A percentile compares a stretch with the other conserved stretches of the same genome.
These are phyloP conservation scores for Dictyostelium citrinum DNA, from an alignment of 78 protist genomes.

Conservation along the genomic window DNA sequence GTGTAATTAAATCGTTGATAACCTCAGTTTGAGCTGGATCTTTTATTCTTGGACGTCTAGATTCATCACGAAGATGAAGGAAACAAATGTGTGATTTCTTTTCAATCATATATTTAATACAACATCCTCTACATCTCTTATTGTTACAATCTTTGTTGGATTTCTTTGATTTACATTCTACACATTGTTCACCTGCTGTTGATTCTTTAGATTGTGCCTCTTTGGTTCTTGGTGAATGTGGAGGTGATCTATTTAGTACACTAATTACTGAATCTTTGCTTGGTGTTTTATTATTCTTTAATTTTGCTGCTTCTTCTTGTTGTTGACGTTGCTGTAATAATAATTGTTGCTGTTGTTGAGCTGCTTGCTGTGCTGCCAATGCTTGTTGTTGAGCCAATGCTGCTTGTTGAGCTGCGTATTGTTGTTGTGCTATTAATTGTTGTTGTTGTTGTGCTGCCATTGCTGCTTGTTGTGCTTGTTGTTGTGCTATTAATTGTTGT, in stretches of 20 bases:
- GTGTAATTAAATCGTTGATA: not conserved
- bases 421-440: not conserved
- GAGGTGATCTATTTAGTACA: not conserved
- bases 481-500: not conserved
- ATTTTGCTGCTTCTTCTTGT: not conserved
- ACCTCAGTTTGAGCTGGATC: constrained; percentile 33
- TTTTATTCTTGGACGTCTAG: constrained; percentile 43
- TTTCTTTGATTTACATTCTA: constrained; percentile 43
- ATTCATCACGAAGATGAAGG: constrained; percentile 59
- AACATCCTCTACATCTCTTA: constrained; percentile 55
- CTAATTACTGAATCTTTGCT: not conserved
- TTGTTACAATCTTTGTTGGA: constrained; percentile 49
- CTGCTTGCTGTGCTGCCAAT: not conserved
- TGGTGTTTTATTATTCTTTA: not conserved
- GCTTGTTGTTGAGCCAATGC: not conserved
- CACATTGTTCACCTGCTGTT: not conserved
- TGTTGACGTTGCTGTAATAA: not conserved
- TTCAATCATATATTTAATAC: constrained; percentile 45
- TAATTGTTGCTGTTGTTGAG: not conserved
- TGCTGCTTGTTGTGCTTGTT: constrained; percentile 13
- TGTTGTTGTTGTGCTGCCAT: not conserved
- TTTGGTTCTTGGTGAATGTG: not conserved
- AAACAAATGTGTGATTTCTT: constrained; percentile 12
- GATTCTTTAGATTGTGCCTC: not conserved
- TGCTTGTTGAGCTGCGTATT: not conserved